A percentile compares a stretch with the other conserved stretches of the same genome.
Conservation (phyloP, 371 early-diverging fungal genomes). For the Mucor circinelloides region DNA sequence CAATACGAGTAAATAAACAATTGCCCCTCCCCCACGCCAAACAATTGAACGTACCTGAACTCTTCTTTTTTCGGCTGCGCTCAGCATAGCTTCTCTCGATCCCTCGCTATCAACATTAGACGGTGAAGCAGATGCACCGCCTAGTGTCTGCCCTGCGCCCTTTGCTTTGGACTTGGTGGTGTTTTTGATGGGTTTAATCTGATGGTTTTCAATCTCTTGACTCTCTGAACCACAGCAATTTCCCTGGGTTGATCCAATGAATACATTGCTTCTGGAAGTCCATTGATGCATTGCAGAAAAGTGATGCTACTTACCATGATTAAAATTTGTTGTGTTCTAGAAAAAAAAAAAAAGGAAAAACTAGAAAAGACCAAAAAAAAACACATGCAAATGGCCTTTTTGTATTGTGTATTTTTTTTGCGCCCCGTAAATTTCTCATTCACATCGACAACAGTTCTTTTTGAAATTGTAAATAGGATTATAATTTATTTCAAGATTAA, state of each 20-base stretch:
- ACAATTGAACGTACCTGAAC: slow-evolving; percentile 19
- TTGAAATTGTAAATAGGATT: too few relatives aligned
- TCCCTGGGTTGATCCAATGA: slow-evolving; percentile 5
- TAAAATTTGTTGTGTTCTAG: not conserved
- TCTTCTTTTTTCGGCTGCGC: slow-evolving; percentile 40
- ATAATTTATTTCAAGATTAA: not conserved
- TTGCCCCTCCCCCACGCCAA: not conserved
- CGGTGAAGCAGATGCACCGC: slow-evolving; percentile 7
- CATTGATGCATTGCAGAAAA: not conserved
- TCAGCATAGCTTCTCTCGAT: slow-evolving; percentile 37
- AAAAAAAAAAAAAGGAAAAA: not conserved
- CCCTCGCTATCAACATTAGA: not conserved
- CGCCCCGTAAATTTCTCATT: not conserved
- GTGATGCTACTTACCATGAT: not conserved
- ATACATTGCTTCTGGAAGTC: not conserved
- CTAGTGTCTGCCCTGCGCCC: slow-evolving; percentile 12
- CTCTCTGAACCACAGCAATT: slow-evolving; percentile 27
- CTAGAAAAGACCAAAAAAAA: too few relatives aligned
- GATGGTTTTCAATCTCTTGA: slow-evolving; percentile 17
- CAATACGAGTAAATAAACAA: not conserved
- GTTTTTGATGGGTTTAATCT: slow-evolving; percentile 9
- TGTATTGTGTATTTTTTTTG: not conserved
- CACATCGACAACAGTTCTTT: not conserved
- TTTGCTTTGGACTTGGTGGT: not conserved
- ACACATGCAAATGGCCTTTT: not conserved